Evolutionary conservation across 2,329 filamentous ascomycete species (phyloP), one percentile per base, ranked within the genome.

Genomic region (Furcasterigmium furcatum): DNA sequence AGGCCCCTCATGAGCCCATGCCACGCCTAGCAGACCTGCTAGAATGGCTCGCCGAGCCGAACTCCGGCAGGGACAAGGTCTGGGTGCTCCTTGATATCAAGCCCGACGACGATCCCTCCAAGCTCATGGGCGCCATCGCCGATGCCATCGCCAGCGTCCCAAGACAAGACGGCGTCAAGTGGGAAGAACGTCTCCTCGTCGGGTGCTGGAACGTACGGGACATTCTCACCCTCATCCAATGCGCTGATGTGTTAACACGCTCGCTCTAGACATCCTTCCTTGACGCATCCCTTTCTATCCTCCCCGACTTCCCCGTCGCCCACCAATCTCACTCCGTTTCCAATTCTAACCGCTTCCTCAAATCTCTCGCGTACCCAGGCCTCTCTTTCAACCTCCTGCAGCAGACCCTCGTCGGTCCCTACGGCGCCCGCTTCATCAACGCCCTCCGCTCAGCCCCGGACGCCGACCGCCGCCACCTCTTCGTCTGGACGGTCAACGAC

Each of bases 71-170:
- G 32, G 80, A 88, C 56, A 64, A 85, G 36, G 73, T 91, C 9
- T 96, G 91, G 91, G 57, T 94, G 6, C 65, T 96, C 49, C 71
- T 97, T 4, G 92, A 97, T 62, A 88, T 97, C 62, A 97, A 96
- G 73, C 84, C 82, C 21, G 82, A 90, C 56, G 87, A 91, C 58
- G 72, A 87, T 51, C 70, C 87, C 1, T 76, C 84, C 14, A 74
- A 82, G 35, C 74, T 96, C n/a, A 82, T 96, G 63, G 66, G 76
- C 29, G 72, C 82, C 39, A 84, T 92, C 25, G 80, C 81, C 9
- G 67, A 78, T 44, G 82, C 85, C 0, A 70, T 96, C 14, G 67
- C 67, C 42, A 65, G 77, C 24, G 73, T 83, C 24, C 59, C 59
- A 52, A 71, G 52, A 47, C 65, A 59, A 27, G 71, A 46, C 51